phyloP scores from a whole-genome alignment of 1,284 basidiomycete species.

The Cutaneotrichosporon curvatum region DNA sequence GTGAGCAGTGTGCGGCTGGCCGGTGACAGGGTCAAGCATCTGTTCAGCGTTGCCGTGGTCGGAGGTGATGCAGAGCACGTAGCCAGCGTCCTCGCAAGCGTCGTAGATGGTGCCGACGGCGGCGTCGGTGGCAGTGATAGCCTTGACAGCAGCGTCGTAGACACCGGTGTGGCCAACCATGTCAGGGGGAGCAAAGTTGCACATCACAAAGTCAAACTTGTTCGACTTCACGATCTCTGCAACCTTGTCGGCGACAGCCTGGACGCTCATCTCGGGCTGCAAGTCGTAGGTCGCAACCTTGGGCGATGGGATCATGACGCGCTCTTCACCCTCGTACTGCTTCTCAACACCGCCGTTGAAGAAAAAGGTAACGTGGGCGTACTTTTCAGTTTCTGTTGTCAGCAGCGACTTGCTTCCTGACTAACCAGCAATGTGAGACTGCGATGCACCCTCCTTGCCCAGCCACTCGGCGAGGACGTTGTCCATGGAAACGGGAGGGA shows the following conservation, averaged over 20 bases:
- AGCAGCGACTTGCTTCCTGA: not conserved
- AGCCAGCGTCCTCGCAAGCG: constrained; percentile 74
- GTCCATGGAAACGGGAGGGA: constrained; percentile 81
- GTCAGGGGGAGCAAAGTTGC: constrained; percentile 90
- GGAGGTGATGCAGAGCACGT: constrained; percentile 77
- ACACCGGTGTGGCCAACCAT: constrained; percentile 91
- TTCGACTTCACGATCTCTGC: constrained; percentile 66
- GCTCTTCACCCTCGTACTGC: constrained; percentile 72
- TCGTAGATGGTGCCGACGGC: constrained; percentile 79
- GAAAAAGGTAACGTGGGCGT: constrained; percentile 92
- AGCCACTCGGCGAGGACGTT: constrained; percentile 89
- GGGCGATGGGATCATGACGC: constrained; percentile 80
- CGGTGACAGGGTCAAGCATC: constrained; percentile 77
- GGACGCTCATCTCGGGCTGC: constrained; percentile 77
- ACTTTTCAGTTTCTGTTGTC: constrained; percentile 76
- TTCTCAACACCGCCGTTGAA: constrained; percentile 92
- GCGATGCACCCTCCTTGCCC: constrained; percentile 64
- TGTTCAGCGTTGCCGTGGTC: constrained; percentile 80
- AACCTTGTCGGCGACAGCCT: constrained; percentile 78
- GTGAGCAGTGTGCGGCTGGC: constrained; percentile 60
- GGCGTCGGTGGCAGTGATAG: constrained; percentile 71
- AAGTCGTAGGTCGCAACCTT: constrained; percentile 85
- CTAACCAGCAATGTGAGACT: constrained; percentile 74
- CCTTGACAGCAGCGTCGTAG: constrained; percentile 78
- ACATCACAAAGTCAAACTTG: constrained; percentile 82